Base-by-base conservation (phyloP, 2,329 filamentous ascomycete species). In the Whalleya microplaca region DNA sequence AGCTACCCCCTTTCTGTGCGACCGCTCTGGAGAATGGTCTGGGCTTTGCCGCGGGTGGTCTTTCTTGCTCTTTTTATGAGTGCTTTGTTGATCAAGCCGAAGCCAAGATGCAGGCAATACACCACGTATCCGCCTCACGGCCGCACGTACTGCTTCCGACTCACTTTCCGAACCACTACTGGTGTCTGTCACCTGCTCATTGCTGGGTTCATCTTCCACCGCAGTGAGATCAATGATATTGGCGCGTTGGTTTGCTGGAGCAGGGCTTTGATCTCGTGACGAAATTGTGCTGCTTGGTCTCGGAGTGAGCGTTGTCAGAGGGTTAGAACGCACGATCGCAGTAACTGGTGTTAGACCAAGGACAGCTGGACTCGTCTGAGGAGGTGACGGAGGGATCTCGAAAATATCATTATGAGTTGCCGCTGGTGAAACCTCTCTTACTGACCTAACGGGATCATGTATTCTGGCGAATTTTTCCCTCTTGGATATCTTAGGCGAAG, bases 71-170 rank as follows among this genome's bases (percentile, higher is more conserved):
- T 64, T 65, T 52, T 71, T 75, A 55, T 66, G 71, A 27, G 72
- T 61, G 21, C 70, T 68, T 53, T 79, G 74, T 55, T 83, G 80
- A 64, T 87, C 84, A 21, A 89, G 69, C 42, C 85, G 80, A 53
- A 88, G 76, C 82, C 85, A 88, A 5, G 86, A 89, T n/a, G 86
- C 86, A 41, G 86, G 86, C 44, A 88, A 76, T 7, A 88, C 85
- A 20, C 85, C 85, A 51, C 78, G 78, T 46, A 88, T 84, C 49
- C 77, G 76, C 50, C 72, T 79, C 37, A 75, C 74, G 2, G 58
- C 59, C 51, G 51, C 60, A 40, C 53, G 64, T 49, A 63, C 51
- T 14, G 53, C 55, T 41, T 69, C 73, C 12, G 73, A 66, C 21
- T 82, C 77, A 1, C 73, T 72, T 2, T 78, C 79, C 48, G 72